phyloP scores from a whole-genome alignment of 1,284 basidiomycete species.

The Heterobasidion occidentale region DNA sequence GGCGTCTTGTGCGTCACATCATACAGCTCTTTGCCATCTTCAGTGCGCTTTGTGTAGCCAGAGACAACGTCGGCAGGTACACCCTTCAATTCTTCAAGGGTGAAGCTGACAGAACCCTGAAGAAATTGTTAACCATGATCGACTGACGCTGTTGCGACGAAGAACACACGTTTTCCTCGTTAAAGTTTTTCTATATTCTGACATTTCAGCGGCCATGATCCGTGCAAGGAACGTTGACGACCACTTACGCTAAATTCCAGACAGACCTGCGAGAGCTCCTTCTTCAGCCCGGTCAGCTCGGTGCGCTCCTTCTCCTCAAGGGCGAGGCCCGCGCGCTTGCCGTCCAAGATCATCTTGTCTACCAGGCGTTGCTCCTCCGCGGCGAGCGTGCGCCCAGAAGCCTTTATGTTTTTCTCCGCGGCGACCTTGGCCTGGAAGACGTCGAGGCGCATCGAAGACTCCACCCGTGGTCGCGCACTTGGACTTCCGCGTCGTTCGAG shows the following conservation, averaged over 20 bases:
- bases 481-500: conserved; percentile 63
- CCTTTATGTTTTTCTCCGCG: conserved; percentile 60
- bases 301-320: conserved; percentile 56
- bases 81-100: conserved; percentile 66
- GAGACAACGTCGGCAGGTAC: conserved; percentile 72
- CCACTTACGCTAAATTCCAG: conserved; percentile 63
- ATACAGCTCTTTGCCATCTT: conserved; percentile 49
- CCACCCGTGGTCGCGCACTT: conserved; percentile 60
- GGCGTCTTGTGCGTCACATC: conserved; percentile 68
- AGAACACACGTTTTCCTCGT: conserved; percentile 66
- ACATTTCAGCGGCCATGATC: neutral
- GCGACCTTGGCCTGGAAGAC: conserved; percentile 64
- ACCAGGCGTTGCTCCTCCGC: conserved; percentile 64
- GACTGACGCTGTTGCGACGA: neutral
- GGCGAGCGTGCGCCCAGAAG: conserved; percentile 46
- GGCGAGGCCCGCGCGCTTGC: conserved; percentile 69
- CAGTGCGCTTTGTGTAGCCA: conserved; percentile 59
- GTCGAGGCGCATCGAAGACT: conserved; percentile 71
- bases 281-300: conserved; percentile 51
- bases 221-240: neutral
- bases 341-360: conserved; percentile 71
- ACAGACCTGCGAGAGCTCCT: conserved; percentile 63
- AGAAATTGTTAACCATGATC: neutral
- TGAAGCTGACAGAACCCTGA: conserved; percentile 61
- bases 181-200: conserved; percentile 66